phyloP scores from a whole-genome alignment of 2,329 filamentous ascomycete genomes.

The Colletotrichum shisoi region DNA sequence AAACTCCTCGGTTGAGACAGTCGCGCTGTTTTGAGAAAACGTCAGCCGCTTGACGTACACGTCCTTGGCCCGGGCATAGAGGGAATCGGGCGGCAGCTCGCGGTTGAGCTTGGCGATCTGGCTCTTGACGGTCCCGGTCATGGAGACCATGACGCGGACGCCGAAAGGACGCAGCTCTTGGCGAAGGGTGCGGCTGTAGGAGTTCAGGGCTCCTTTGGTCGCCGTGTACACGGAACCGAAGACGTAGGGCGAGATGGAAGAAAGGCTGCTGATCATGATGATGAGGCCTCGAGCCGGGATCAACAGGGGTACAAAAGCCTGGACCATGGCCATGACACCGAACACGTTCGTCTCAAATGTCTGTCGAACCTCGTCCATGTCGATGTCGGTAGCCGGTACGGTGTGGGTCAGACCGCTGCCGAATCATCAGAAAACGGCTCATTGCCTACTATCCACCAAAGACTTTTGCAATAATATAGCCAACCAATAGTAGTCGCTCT shows the following conservation, averaged over 20 bases:
- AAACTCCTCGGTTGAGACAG: constrained; percentile 56
- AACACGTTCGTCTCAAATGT: constrained; percentile 67
- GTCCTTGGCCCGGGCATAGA: constrained; percentile 57
- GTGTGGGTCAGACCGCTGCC: constrained; percentile 60
- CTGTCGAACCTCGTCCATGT: constrained; percentile 60
- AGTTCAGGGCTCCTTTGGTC: constrained; percentile 62
- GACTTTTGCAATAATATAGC: neutral
- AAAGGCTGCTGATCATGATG: constrained; percentile 63
- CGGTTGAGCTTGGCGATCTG: constrained; percentile 57
- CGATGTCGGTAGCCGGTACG: constrained; percentile 61
- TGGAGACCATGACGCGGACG: constrained; percentile 65
- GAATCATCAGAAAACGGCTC: constrained; percentile 8
- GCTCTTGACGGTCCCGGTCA: constrained; percentile 62
- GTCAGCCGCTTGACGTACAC: constrained; percentile 57
- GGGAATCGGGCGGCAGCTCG: constrained; percentile 54
- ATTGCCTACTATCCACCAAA: neutral
- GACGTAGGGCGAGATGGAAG: constrained; percentile 60
- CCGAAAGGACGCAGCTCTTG: constrained; percentile 62
- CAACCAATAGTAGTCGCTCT: no score
- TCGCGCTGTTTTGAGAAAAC: constrained; percentile 59
- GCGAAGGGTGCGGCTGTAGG: constrained; percentile 62
- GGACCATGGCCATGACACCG: constrained; percentile 63
- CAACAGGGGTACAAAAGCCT: constrained; percentile 59
- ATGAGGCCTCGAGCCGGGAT: constrained; percentile 61
- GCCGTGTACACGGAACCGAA: constrained; percentile 64